Conservation (phyloP, 768 basidiomycete genomes). For the Clavaria fumosa region DNA sequence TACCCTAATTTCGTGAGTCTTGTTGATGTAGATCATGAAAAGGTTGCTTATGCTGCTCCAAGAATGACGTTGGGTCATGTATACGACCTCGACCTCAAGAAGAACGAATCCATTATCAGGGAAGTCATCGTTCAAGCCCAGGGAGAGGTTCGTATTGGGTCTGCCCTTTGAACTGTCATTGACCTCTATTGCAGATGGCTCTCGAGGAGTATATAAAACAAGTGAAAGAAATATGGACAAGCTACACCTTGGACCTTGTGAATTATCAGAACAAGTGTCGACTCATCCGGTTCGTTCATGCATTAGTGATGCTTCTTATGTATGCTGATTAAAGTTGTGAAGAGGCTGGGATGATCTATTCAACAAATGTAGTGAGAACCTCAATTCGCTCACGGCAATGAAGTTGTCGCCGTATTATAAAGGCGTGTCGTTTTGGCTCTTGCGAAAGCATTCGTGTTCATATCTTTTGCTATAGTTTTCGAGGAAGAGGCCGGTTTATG, state of each 20-base stretch:
- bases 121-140: conserved; percentile 95
- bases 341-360: conserved; percentile 97
- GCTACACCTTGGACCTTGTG: conserved; percentile 87
- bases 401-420: conserved; percentile 97
- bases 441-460: conserved; percentile 1
- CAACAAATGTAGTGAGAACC: conserved; percentile 91
- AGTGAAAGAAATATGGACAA: conserved; percentile 95
- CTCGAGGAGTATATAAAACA: conserved; percentile 91
- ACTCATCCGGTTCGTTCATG: conserved; percentile 64
- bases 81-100: conserved; percentile 91
- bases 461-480: conserved; percentile 38
- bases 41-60: background rate
- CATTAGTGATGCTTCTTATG: too few relatives aligned
- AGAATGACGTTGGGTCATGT: conserved; percentile 91
- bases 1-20: conserved; percentile 52
- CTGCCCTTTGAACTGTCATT: background rate
- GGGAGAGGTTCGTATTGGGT: conserved; percentile 54
- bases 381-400: conserved; percentile 95
- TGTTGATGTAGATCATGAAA: background rate
- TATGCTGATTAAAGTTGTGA: too few relatives aligned
- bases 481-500: conserved; percentile 88
- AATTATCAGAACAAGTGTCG: conserved; percentile 99
- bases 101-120: conserved; percentile 80
- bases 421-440: conserved; percentile 30
- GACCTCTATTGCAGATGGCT: conserved; percentile 55